Evolutionary conservation across 164 flowering plant genomes (phyloP), one percentile per base, ranked within the genome.

Genomic region (Annona cherimola): DNA sequence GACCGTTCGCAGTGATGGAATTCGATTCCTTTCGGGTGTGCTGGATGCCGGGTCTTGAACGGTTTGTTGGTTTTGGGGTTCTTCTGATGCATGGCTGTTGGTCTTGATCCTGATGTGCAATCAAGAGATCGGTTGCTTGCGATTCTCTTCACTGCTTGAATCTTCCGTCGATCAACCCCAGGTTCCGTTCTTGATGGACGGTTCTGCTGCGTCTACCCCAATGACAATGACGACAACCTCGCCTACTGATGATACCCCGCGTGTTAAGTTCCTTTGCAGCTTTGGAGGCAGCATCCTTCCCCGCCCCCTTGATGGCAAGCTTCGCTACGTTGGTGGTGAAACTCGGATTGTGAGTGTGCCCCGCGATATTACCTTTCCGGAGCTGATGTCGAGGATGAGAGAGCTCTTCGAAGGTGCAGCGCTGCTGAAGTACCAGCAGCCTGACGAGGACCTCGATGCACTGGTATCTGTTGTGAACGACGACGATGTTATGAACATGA

Each of bases 361-460:
- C 0, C 75, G 96, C 4, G 93, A 89, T 69, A 79, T 89, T 8
- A 71, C 61, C 55, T 96, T 76, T 45, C 90, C 86, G 45, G 98
- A 96, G 45, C 76, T 96, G 75, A 91, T 93, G 92, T 74, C 8
- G 46, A 88, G 78, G 77, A 91, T 93, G 99, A 81, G 81, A 74
- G 99, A 93, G 77, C 80, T 96, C 16, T 96, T 81, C 70, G 97
- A 91, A 2, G 89, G 81, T 6, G 95, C 85, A 1, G 74, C 80
- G 1, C 76, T 89, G 20, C 70, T 96, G 79, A 96, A 96, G 75
- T 96, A 96, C 70, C 99, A 96, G 76, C 99, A 96, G 77, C 99
- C 98, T 2, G 99, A 96, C 81, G 99, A 96, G 77, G 99, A 96
- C 82, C 95, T 93, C 66, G 99, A 96, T 80, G 98, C 99, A 3